Evolutionary conservation across 139 green algal species (phyloP).

Genomic region (Chlorella sp.): DNA sequence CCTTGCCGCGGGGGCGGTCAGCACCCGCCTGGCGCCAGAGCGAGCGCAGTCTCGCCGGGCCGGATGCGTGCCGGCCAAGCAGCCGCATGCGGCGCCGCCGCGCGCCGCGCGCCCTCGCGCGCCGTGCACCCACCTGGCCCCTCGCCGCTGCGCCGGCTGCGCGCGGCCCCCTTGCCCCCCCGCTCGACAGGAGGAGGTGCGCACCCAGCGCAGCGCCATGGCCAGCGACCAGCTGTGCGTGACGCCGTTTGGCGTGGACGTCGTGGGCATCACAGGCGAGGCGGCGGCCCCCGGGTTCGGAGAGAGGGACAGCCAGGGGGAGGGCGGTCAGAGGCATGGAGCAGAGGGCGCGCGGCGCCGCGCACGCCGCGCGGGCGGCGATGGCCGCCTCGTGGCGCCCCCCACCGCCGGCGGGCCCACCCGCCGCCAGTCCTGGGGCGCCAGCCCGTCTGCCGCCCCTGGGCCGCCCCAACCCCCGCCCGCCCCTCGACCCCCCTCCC

Average conservation of each 20-base stretch:
- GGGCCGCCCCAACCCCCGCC: too few relatives aligned
- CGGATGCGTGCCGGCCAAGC: neutral
- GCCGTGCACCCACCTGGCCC: neutral
- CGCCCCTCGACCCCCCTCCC: too few relatives aligned
- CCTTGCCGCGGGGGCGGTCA: neutral
- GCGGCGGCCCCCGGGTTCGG: too few relatives aligned
- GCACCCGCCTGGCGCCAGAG: neutral
- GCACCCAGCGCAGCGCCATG: neutral
- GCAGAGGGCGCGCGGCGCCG: too few relatives aligned
- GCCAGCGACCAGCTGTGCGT: slow-evolving; percentile 83
- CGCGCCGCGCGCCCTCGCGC: too few relatives aligned
- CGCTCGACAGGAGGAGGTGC: slow-evolving; percentile 34
- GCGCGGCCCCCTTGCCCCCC: neutral
- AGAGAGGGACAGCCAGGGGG: too few relatives aligned
- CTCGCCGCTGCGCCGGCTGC: neutral
- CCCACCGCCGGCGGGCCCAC: too few relatives aligned
- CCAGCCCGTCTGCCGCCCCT: too few relatives aligned
- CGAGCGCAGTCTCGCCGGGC: neutral
- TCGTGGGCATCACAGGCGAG: slow-evolving; percentile 98
- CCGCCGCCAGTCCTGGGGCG: too few relatives aligned
- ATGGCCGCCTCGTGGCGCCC: too few relatives aligned
- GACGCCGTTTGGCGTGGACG: slow-evolving; percentile 94
- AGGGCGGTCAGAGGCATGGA: too few relatives aligned
- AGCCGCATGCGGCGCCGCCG: neutral
- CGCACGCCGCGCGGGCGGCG: too few relatives aligned